These are phyloP conservation scores for Cystoderma amianthinum DNA, from an alignment of 768 basidiomycete genomes.

Conservation along the genomic window DNA sequence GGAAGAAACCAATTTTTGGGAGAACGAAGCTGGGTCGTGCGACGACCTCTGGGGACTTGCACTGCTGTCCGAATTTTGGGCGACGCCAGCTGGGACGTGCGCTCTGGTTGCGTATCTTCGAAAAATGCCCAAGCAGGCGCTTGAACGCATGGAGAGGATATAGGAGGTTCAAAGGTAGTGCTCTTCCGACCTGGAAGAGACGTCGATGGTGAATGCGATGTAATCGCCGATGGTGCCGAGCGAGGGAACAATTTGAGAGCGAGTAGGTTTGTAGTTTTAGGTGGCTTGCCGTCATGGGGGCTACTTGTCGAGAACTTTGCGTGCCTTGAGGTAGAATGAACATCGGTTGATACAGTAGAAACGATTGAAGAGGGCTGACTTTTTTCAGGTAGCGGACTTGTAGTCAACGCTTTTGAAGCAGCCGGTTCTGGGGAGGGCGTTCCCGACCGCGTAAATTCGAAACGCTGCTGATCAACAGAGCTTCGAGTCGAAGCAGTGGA, in stretches of 20 bases:
- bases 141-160: constrained; percentile 29
- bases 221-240: constrained; percentile 36
- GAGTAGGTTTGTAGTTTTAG: constrained; percentile 27
- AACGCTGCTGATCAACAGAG: constrained; percentile 21
- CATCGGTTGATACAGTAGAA: constrained; percentile 33
- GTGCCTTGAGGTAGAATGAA: constrained; percentile 31
- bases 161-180: constrained; percentile 20
- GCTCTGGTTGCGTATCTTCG: constrained; percentile 22
- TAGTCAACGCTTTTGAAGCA: constrained; percentile 23
- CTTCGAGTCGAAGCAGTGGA: constrained; percentile 29
- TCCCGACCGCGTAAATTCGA: constrained; percentile 26
- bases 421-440: constrained; percentile 26
- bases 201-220: constrained; percentile 22
- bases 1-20: constrained; percentile 50
- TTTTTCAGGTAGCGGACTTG: constrained; percentile 23
- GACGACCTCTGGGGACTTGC: too few species aligned
- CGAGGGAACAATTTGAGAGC: constrained; percentile 44
- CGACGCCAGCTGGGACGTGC: constrained; percentile 16
- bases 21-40: constrained; percentile 17
- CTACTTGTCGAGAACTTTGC: constrained; percentile 15
- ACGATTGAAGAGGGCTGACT: constrained; percentile 37
- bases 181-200: constrained; percentile 13
- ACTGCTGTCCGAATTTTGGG: constrained; percentile 4
- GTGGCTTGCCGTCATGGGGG: constrained; percentile 17
- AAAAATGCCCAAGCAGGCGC: constrained; percentile 26